A percentile compares a stretch with the other conserved stretches of the same genome.
phyloP scores from a whole-genome alignment of 2,329 filamentous ascomycete genomes.

The Penicillium sp. region DNA sequence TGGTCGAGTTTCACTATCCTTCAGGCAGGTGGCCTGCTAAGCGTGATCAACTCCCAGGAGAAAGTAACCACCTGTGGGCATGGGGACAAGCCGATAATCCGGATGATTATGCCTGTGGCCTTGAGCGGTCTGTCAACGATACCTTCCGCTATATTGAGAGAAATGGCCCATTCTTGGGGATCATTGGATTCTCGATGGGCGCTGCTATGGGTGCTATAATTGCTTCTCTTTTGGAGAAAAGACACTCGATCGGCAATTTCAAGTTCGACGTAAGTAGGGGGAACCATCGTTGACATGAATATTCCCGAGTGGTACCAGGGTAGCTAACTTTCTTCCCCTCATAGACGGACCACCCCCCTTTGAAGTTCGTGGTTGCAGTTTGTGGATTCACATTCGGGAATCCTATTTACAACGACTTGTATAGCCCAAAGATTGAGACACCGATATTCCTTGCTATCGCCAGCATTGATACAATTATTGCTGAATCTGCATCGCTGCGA shows the following conservation, averaged over 20 bases:
- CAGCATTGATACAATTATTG: neutral
- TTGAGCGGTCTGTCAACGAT: neutral
- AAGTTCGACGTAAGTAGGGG: neutral
- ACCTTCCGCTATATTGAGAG: neutral
- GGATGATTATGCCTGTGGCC: neutral
- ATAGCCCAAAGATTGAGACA: neutral
- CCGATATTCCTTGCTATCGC: neutral
- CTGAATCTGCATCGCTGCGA: neutral
- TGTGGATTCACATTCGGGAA: neutral
- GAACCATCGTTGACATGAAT: neutral
- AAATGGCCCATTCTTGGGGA: neutral
- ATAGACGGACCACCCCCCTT: neutral
- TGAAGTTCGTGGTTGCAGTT: neutral
- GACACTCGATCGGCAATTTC: neutral
- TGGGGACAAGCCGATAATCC: neutral
- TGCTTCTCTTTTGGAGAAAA: neutral
- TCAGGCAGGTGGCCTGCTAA: neutral
- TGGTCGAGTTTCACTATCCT: neutral
- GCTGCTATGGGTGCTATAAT: neutral
- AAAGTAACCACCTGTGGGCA: neutral
- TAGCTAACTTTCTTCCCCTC: neutral
- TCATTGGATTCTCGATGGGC: neutral
- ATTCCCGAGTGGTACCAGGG: neutral
- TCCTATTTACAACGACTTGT: neutral
- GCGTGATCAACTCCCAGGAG: neutral